These are phyloP conservation scores for Kodamaea arcana DNA, from an alignment of 1,139 yeast genomes.

Conservation along the genomic window DNA sequence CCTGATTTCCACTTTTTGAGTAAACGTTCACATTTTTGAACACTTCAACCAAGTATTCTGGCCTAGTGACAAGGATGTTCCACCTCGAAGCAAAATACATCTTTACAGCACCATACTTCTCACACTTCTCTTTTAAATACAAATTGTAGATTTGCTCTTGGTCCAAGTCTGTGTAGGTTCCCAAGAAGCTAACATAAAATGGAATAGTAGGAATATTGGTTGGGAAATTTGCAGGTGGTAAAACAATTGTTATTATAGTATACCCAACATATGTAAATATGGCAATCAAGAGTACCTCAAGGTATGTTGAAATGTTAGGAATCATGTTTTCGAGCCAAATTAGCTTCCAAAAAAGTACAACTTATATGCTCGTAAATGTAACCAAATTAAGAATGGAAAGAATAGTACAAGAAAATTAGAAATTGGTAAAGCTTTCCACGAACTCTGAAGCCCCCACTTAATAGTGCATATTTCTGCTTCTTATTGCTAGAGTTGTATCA, in stretches of 20 bases:
- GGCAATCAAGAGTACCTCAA: background rate
- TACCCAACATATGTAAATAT: constrained; percentile 1
- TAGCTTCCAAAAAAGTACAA: too few relatives aligned
- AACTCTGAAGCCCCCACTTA: too few relatives aligned
- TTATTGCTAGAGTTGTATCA: too few relatives aligned
- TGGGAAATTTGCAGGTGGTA: constrained; percentile 33
- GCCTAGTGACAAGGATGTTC: constrained; percentile 53
- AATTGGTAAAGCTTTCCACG: too few relatives aligned
- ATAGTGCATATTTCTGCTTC: too few relatives aligned
- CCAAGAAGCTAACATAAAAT: constrained; percentile 53
- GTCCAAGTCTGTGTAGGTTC: constrained; percentile 42
- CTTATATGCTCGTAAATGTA: too few relatives aligned
- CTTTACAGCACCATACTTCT: constrained; percentile 52
- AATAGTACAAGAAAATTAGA: too few relatives aligned
- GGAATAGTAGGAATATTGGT: constrained; percentile 56
- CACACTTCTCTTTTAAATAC: constrained; percentile 16
- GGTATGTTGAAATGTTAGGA: background rate
- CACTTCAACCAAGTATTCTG: constrained; percentile 43
- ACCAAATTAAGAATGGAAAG: too few relatives aligned
- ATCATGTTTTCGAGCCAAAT: too few relatives aligned
- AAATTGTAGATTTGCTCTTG: constrained; percentile 44
- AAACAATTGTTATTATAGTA: constrained; percentile 13
- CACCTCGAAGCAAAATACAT: constrained; percentile 60
- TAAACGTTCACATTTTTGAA: constrained; percentile 48
- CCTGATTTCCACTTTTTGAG: constrained; percentile 59